Base-by-base conservation (phyloP, 345 rosid species). In the Carallia brachiata region DNA sequence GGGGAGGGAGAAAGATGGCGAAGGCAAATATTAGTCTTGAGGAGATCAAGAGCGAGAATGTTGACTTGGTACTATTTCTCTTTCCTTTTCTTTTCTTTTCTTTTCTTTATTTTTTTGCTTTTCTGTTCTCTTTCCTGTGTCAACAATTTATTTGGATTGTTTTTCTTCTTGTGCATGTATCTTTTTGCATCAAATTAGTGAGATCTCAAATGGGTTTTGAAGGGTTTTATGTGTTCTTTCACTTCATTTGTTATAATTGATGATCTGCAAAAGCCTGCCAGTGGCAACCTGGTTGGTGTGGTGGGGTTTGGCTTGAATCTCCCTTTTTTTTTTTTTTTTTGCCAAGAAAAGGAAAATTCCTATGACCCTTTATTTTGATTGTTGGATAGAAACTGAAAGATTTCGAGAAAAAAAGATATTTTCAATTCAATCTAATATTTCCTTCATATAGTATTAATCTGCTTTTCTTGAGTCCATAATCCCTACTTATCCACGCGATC, bases 11-110 rank as follows among this genome's bases (percentile, higher is more conserved):
- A 23, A 52, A 13, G 37, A 74, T 74, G 77, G 68, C 68, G 4
- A 74, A 68, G 64, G 32, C 69, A 4, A 56, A 56, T 30, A 57
- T 18, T 63, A 63, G 47, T 55, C 78, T 75, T 15, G 78, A 75
- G 5, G 78, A 75, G 60, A 75, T 75, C 73, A 75, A 57, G 73
- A 75, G 69, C 34, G 73, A 75, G 67, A 69, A 69, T 28, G 73
- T 75, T 69, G 78, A 75, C 63, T 72, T 75, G 66, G 78, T 75
- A 75, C 47, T 5, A 4, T 5, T 16, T 6, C 32, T 56, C 32
- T 56, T 9, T 9, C 28, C 31, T 56, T 12, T 19, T 10, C 48
- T 15, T 32, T 1, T 48, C 3, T 36, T 47, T 13, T 5, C 5
- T n/a, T n/a, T 34, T 32, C 37, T 15, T 39, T 1, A 15, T 18